phyloP scores from a whole-genome alignment of 1,284 basidiomycete genomes.

The Malassezia caprae region DNA sequence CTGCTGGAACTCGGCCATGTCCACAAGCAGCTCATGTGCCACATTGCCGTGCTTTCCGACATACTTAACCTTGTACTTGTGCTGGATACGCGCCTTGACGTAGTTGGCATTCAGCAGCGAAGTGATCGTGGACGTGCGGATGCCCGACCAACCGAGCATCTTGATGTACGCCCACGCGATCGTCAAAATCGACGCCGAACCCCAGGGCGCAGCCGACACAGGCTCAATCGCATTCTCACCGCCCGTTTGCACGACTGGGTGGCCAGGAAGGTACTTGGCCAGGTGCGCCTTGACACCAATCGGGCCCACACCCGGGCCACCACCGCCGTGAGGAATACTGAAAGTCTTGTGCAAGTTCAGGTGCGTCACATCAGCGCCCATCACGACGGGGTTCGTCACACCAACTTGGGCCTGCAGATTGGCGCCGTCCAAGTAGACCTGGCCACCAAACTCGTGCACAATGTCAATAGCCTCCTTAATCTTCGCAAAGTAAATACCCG shows the following conservation, averaged over 20 bases:
- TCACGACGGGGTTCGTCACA: slow-evolving; percentile 83
- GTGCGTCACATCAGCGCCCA: slow-evolving; percentile 94
- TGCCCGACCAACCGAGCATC: slow-evolving; percentile 86
- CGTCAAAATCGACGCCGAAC: slow-evolving; percentile 84
- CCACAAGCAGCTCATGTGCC: slow-evolving; percentile 89
- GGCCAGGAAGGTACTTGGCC: slow-evolving; percentile 85
- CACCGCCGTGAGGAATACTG: slow-evolving; percentile 90
- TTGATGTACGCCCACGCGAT: slow-evolving; percentile 77
- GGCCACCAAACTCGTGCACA: slow-evolving; percentile 87
- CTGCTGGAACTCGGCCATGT: slow-evolving; percentile 80
- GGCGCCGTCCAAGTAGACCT: slow-evolving; percentile 89
- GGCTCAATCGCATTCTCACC: slow-evolving; percentile 69
- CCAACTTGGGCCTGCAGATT: slow-evolving; percentile 95
- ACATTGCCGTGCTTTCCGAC: slow-evolving; percentile 81
- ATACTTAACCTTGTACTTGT: slow-evolving; percentile 78
- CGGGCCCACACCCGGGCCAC: slow-evolving; percentile 88
- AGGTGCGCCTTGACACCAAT: slow-evolving; percentile 90
- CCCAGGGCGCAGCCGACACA: slow-evolving; percentile 82
- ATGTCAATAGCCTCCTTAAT: slow-evolving; percentile 84
- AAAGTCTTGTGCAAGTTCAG: slow-evolving; percentile 96
- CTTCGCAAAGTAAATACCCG: slow-evolving; percentile 90
- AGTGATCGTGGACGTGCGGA: slow-evolving; percentile 71
- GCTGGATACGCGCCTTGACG: slow-evolving; percentile 75
- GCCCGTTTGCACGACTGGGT: slow-evolving; percentile 65
- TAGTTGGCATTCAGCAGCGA: slow-evolving; percentile 93